Evolutionary conservation across 768 basidiomycete genomes (phyloP), one percentile per base, ranked within the genome.

Genomic region (Leccinum uliginosum): DNA sequence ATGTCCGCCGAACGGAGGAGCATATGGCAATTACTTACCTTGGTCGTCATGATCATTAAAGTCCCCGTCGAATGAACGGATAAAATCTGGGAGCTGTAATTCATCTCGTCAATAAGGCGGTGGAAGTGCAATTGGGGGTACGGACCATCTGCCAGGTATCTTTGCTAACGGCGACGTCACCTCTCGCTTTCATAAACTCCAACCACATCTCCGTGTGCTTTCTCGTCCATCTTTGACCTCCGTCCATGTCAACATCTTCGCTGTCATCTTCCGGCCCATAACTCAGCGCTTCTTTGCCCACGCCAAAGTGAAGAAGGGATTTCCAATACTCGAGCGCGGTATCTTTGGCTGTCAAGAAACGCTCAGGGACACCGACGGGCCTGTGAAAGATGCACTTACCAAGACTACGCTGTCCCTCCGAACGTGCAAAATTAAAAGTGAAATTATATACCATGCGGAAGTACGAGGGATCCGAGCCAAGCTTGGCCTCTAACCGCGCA

Each of bases 61-160:
- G 53, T 78, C 78, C 29, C 82, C 75, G 71, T 94, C 88, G 67
- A 87, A 87, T 35, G 84, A 79, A 54, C 85, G 84, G 50, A 91
- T 75, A 62, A 93, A 93, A 62, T 89, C 89, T 49, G 86, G 74
- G 64, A 94, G 89, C 91, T 93, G 66, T 44, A 56, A 43, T 4
- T 55, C 54, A 29, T 51, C 38, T 17, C 21, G 45, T 64, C 53
- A 63, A 58, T 48, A 19, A 8, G 15, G 50, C 47, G 15, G 48
- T 29, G 30, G 38, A 26, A 49, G 34, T 51, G 52, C 12, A n/a
- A 19, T 19, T 43, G 27, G 35, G 48, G 10, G 19, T 21, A 58
- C 84, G 44, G 50, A 89, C 91, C 91, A 93, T 93, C 51, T 78
- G 72, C 92, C 91, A 93, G 17, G 89, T 90, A 73, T 93, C 92